Evolutionary conservation across 352 stramenopile genomes (phyloP).

Genomic region (Globisporangium acanthophoron): DNA sequence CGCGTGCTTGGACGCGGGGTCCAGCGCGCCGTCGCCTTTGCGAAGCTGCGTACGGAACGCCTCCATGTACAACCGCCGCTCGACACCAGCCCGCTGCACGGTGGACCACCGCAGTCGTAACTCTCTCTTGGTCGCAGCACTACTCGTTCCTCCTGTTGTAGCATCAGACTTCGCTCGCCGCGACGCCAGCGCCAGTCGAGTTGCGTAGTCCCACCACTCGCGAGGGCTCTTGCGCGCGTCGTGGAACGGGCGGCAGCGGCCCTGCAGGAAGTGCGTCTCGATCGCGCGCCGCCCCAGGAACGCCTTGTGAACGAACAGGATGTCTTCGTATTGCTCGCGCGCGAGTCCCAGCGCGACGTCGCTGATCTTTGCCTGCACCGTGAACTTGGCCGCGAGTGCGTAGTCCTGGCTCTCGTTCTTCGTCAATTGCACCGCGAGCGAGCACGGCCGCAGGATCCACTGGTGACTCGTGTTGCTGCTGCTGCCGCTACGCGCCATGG

Average conservation of each 20-base stretch:
- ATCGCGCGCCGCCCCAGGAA: constrained; percentile 56
- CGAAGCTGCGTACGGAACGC: constrained; percentile 44
- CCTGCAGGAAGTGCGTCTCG: constrained; percentile 61
- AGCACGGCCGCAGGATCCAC: constrained; percentile 56
- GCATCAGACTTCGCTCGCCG: constrained; percentile 16
- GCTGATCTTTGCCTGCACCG: constrained; percentile 44
- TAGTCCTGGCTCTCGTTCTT: constrained; percentile 81
- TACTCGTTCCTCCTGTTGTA: constrained; percentile 1
- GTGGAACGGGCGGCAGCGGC: constrained; percentile 53
- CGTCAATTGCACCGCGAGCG: constrained; percentile 53
- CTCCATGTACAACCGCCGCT: constrained; percentile 59
- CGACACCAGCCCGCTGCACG: constrained; percentile 39
- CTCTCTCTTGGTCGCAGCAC: background rate
- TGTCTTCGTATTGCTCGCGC: constrained; percentile 78
- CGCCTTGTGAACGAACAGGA: constrained; percentile 63
- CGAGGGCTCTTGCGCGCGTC: constrained; percentile 24
- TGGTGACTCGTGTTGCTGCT: background rate
- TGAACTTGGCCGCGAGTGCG: constrained; percentile 58
- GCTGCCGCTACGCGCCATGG: constrained; percentile 13
- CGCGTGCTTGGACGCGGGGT: constrained; percentile 33
- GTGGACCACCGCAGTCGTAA: constrained; percentile 45
- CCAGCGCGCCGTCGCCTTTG: constrained; percentile 26
- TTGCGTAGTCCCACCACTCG: constrained; percentile 79
- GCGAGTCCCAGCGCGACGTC: constrained; percentile 48
- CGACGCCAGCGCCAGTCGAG: constrained; percentile 34